These are phyloP conservation scores for Aciculoconidium aculeatum DNA, from an alignment of 805 yeast species.

Conservation along the genomic window DNA sequence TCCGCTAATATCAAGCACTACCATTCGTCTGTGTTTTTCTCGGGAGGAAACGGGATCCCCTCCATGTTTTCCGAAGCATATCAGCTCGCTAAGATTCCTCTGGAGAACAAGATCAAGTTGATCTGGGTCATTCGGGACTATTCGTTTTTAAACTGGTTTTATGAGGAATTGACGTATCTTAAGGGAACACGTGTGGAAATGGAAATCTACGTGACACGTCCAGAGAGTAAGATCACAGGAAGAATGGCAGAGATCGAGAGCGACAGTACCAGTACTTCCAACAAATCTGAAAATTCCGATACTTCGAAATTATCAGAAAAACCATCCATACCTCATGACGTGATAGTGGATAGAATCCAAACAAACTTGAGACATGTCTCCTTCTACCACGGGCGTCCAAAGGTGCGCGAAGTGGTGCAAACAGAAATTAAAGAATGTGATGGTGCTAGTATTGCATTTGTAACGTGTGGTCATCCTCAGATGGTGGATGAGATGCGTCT, in stretches of 20 bases:
- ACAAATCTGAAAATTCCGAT: neutral
- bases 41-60: conserved; percentile 63
- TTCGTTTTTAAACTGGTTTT: conserved; percentile 20
- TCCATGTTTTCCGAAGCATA: conserved; percentile 43
- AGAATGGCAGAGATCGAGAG: neutral
- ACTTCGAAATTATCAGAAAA: too few relatives aligned
- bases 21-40: conserved; percentile 43
- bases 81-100: conserved; percentile 3
- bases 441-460: too few relatives aligned
- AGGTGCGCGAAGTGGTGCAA: conserved; percentile 31
- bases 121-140: conserved; percentile 22
- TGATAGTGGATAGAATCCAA: conserved; percentile 5
- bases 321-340: too few relatives aligned
- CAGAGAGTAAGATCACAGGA: conserved; percentile 5
- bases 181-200: conserved; percentile 19
- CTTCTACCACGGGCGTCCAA: conserved; percentile 38
- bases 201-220: conserved; percentile 35
- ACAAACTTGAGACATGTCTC: conserved; percentile 12
- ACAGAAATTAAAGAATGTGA: conserved; percentile 25
- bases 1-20: conserved; percentile 42
- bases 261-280: too few relatives aligned
- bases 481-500: too few relatives aligned
- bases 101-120: conserved; percentile 13
- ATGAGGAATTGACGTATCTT: conserved; percentile 16
- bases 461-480: too few relatives aligned